Conservation (phyloP, 176 grass and related monocot genomes). For the Eleusine coracana region DNA sequence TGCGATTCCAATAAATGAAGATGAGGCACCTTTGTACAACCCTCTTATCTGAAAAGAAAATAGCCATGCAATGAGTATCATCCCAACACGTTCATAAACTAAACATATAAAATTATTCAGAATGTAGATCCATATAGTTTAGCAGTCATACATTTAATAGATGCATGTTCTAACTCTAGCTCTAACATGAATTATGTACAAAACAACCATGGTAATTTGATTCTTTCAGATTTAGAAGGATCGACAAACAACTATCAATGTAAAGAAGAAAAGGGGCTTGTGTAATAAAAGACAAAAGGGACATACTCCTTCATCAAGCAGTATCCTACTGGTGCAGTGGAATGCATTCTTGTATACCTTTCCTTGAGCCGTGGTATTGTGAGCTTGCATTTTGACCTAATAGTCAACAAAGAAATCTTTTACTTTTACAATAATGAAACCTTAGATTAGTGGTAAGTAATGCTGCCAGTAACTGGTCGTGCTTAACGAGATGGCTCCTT, state of each 20-base stretch:
- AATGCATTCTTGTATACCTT: slow-evolving; percentile 88
- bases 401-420: slow-evolving; percentile 20
- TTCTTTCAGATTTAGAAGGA: slow-evolving; percentile 24
- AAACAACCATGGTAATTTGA: slow-evolving; percentile 4
- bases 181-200: not conserved
- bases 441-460: too few relatives aligned
- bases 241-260: not conserved
- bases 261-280: slow-evolving; percentile 44
- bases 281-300: slow-evolving; percentile 1
- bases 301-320: slow-evolving; percentile 92
- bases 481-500: too few relatives aligned
- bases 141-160: not conserved
- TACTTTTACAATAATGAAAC: slow-evolving; percentile 6
- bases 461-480: too few relatives aligned
- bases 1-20: slow-evolving; percentile 92
- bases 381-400: slow-evolving; percentile 95
- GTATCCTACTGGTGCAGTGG: slow-evolving; percentile 78
- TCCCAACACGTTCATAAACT: slow-evolving; percentile 4
- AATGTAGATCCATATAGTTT: slow-evolving; percentile 17
- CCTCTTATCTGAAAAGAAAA: slow-evolving; percentile 79
- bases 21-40: slow-evolving; percentile 89
- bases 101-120: slow-evolving; percentile 2
- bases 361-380: slow-evolving; percentile 78
- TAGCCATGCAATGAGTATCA: slow-evolving; percentile 28
- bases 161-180: slow-evolving; percentile 6